Evolutionary conservation across 352 stramenopile species (phyloP), one percentile per base, ranked within the genome.

Genomic region (Phytophthora gonapodyides): DNA sequence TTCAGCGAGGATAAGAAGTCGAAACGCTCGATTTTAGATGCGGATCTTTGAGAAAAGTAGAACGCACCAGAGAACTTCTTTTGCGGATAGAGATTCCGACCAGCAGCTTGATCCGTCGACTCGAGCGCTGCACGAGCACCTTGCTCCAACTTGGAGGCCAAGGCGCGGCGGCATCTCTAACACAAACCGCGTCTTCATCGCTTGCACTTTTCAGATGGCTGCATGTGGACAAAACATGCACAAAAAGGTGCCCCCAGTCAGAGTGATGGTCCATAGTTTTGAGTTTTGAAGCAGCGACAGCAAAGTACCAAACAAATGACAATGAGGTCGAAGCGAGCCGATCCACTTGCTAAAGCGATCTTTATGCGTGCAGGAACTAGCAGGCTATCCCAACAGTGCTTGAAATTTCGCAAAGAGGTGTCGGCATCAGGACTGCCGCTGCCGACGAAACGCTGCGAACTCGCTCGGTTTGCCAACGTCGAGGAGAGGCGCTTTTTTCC

Each of bases 61-160:
- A 70, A 58, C 61, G 61, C 47, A 47, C 45, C 54, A 69, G 61
- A 69, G 54, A 19, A 15, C 59, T 58, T 69, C 33, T 68, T 68
- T 56, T 61, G 21, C 50, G 21, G 15, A 6, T 27, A 27, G 24
- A 27, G 24, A 27, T 27, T 27, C 24, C 24, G 24, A 27, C 24
- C 24, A 27, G 24, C 24, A 27, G 24, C 24, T 27, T 27, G 24
- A 27, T 27, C 24, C 24, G 24, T 27, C 24, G 24, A 27, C 24
- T 27, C 24, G 24, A 27, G 24, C 24, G 24, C 24, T 27, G 4
- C 24, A 27, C 24, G 24, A 27, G 24, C 24, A 27, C 24, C 3
- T 27, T 27, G 24, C 24, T 27, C 24, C 24, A 27, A 27, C 24
- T 27, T 27, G 4, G 24, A 27, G 24, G 24, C 24, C 24, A 27